Conservation (phyloP, 2,329 filamentous ascomycete species). For the Neospermospora avenae region DNA sequence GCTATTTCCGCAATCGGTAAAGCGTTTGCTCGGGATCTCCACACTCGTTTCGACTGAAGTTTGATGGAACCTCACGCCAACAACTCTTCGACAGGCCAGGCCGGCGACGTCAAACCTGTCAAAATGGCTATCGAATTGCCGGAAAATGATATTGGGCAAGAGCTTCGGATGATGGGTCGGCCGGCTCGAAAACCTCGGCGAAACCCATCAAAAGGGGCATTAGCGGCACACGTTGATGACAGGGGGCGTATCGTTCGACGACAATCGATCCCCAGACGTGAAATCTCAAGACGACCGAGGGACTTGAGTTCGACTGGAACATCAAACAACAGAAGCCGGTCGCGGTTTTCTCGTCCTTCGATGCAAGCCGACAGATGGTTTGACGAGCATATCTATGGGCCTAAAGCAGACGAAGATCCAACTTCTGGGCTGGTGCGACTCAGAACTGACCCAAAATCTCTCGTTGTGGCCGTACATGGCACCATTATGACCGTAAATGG, state of each 20-base stretch:
- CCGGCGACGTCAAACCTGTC: not conserved
- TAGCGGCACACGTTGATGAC: not conserved
- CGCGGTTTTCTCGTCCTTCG: not conserved
- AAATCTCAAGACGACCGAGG: not conserved
- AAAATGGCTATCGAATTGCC: not conserved
- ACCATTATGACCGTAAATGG: not conserved
- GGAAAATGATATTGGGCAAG: not conserved
- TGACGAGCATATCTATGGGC: constrained; percentile 6
- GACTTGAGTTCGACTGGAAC: not conserved
- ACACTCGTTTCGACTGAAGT: not conserved
- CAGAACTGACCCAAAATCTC: constrained; percentile 9
- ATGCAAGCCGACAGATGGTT: constrained; percentile 46
- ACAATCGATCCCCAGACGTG: not conserved
- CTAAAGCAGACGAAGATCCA: constrained; percentile 2
- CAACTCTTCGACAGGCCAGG: not conserved
- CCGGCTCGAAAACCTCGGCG: not conserved
- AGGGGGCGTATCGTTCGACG: not conserved
- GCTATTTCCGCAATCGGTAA: constrained; percentile 2
- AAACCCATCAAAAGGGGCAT: not conserved
- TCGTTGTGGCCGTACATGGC: constrained; percentile 17
- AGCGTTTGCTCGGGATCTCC: not conserved
- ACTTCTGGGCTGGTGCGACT: constrained; percentile 13
- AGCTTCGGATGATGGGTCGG: not conserved
- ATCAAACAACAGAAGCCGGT: not conserved
- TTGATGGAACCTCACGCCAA: not conserved